A percentile compares a stretch with the other conserved stretches of the same genome.
Evolutionary conservation across 2,329 filamentous ascomycete species (phyloP).

Genomic region (Aspergillus flavus): DNA sequence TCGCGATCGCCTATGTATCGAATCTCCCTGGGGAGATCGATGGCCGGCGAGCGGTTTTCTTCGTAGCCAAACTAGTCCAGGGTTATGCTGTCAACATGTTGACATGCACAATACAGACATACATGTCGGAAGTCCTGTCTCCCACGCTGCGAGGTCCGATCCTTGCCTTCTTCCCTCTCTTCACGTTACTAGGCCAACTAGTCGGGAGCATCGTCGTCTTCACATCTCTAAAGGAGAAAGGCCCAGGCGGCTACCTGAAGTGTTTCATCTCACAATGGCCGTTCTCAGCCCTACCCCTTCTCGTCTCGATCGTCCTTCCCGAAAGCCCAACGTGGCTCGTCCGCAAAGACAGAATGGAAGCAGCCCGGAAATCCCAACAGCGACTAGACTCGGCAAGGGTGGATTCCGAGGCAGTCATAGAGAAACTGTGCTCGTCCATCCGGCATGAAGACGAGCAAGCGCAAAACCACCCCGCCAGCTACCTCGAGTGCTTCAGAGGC

Average conservation of each 20-base stretch:
- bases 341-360: conserved; percentile 41
- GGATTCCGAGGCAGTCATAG: conserved; percentile 37
- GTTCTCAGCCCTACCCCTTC: conserved; percentile 43
- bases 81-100: conserved; percentile 51
- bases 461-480: conserved; percentile 25
- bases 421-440: conserved; percentile 45
- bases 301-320: conserved; percentile 50
- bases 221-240: conserved; percentile 28
- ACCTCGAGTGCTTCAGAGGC: conserved; percentile 30
- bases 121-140: conserved; percentile 56
- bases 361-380: conserved; percentile 48
- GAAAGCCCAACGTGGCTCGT: conserved; percentile 56
- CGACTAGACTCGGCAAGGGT: conserved; percentile 50
- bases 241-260: conserved; percentile 32
- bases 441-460: conserved; percentile 53
- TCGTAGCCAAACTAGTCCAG: conserved; percentile 51
- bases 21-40: conserved; percentile 32
- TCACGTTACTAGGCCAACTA: conserved; percentile 53
- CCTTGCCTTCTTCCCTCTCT: conserved; percentile 54
- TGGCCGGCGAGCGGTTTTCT: conserved; percentile 43
- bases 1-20: conserved; percentile 40
- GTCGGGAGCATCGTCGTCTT: conserved; percentile 50
- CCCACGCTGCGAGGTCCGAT: conserved; percentile 50
- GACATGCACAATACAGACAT: conserved; percentile 49
- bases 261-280: conserved; percentile 32